A percentile compares a stretch with the other conserved stretches of the same genome.
These are phyloP conservation scores for Phalaenopsis aphrodite DNA, from an alignment of 106 monocot species.

Conservation along the genomic window DNA sequence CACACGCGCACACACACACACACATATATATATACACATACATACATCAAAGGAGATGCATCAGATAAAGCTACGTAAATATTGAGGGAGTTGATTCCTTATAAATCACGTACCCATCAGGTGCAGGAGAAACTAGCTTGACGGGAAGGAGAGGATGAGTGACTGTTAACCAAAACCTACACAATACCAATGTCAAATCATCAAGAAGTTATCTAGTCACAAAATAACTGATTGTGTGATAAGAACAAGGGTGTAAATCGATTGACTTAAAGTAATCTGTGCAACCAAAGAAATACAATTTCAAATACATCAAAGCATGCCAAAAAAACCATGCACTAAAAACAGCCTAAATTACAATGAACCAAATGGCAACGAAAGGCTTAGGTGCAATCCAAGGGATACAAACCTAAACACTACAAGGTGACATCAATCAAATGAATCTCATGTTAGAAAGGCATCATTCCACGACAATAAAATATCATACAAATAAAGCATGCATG, in stretches of 20 bases:
- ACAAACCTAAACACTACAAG: not conserved
- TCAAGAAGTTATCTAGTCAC: not conserved
- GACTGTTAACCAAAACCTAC: conserved; percentile 63
- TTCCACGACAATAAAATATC: not conserved
- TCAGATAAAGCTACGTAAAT: not conserved
- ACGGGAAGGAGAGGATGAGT: conserved; percentile 40
- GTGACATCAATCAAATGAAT: not conserved
- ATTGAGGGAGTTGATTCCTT: not conserved
- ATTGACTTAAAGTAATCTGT: not conserved
- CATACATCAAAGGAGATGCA: too few relatives aligned
- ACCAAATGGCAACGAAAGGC: not conserved
- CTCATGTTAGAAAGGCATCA: not conserved
- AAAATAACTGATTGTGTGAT: not conserved
- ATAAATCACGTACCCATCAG: conserved; percentile 44
- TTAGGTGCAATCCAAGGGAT: not conserved
- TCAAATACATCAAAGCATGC: not conserved
- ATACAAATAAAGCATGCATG: not conserved
- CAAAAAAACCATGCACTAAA: not conserved
- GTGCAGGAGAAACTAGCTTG: conserved; percentile 26
- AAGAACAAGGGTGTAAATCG: not conserved
- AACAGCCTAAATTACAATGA: not conserved
- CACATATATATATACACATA: too few relatives aligned
- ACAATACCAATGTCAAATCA: not conserved
- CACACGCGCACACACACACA: too few relatives aligned
- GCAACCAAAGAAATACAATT: not conserved